Conservation (phyloP, 78 protist species). For the Dictyostelium intermedium region DNA sequence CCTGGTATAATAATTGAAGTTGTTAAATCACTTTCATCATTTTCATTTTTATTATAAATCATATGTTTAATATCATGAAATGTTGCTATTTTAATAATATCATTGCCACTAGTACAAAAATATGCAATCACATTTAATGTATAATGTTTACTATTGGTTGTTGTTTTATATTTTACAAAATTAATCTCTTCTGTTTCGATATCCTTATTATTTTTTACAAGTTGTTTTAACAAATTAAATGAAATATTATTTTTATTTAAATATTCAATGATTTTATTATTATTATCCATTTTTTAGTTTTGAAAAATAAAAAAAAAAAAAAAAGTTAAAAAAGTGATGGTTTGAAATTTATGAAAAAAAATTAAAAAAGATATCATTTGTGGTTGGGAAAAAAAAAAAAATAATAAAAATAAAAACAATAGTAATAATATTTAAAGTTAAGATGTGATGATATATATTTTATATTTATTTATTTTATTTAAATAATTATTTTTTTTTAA, state of each 20-base stretch:
- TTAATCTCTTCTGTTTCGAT: not conserved
- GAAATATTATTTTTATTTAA: not conserved
- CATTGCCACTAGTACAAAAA: not conserved
- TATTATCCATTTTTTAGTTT: not conserved
- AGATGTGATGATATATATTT: not conserved
- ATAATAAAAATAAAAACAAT: too few relatives aligned
- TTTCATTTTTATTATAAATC: not conserved
- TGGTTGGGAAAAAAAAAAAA: too few relatives aligned
- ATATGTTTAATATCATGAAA: conserved; percentile 1
- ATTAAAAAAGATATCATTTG: too few relatives aligned
- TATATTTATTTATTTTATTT: not conserved
- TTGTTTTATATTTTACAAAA: not conserved
- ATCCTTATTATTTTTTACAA: not conserved
- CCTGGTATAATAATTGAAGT: not conserved
- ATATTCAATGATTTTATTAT: not conserved
- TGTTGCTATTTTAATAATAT: not conserved
- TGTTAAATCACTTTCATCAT: not conserved
- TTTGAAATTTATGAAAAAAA: too few relatives aligned
- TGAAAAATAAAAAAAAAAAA: too few relatives aligned
- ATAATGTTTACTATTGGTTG: not conserved
- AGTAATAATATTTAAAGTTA: too few relatives aligned
- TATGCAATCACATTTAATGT: not conserved
- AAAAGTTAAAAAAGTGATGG: too few relatives aligned
- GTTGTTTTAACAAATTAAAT: not conserved
- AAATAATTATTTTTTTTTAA: not conserved